Base-by-base conservation (phyloP, 257 asterid species). In the Gardenia jasminoides region DNA sequence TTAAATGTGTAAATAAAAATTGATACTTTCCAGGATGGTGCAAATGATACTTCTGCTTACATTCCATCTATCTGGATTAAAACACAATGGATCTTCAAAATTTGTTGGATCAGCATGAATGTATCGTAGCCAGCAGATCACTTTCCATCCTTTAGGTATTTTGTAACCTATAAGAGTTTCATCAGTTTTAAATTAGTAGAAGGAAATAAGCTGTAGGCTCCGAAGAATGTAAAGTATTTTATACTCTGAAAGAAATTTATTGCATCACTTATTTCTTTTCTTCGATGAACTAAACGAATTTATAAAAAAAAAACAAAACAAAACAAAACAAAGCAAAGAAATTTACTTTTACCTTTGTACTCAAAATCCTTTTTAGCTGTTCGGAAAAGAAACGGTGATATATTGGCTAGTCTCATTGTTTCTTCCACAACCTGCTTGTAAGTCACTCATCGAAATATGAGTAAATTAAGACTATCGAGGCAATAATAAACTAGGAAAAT, bases 21-120 rank as follows among this genome's bases (percentile, higher is more conserved):
- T 58, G 12, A 4, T 26, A 5, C 11, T n/a, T 59, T 62, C 16
- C 61, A 17, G 67, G 31, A 1, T n/a, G 12, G 13, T 62, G 36
- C 10, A 75, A 61, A 43, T 24, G 33, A 54, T 10, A 16, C 1
- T 50, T 9, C 54, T 10, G 28, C 92, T 83, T 83, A 87, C 94
- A 26, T 86, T 81, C 93, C 96, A 91, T 80, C 93, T 76, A 28
- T 91, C 92, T 2, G 96, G 92, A 59, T 89, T 91, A 73, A 91
- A 91, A 61, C 85, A 24, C 81, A 84, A 30, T 0, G 93, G 92
- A 75, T 91, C 90, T 26, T 88, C 90, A 78, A 89, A 91, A 82
- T 85, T 69, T 50, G 85, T 88, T 1, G 96, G 90, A 81, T 84
- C 73, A 9, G 87, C 78, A 44, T 91, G 96, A 44, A 86, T 78